Percentiles rank a stretch among this genome's conserved stretches.
phyloP scores from a whole-genome alignment of 306 rosid species.

The Canavalia ensiformis region DNA sequence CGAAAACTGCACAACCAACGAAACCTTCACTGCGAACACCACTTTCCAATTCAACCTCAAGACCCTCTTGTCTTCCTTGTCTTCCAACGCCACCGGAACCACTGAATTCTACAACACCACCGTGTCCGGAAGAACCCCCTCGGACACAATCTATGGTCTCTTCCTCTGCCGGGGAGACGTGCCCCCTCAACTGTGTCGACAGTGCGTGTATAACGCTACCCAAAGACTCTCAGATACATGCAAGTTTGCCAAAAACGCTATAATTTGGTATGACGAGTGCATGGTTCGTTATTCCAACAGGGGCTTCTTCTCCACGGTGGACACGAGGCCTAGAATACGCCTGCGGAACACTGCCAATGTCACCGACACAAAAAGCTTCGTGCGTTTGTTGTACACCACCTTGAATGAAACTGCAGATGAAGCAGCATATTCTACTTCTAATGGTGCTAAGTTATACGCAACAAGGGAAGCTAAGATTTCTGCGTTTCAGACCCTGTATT shows the following conservation, averaged over 20 bases:
- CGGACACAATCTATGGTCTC: slow-evolving; percentile 38
- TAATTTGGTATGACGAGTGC: slow-evolving; percentile 45
- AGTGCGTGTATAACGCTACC: slow-evolving; percentile 37
- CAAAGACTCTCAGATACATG: slow-evolving; percentile 15
- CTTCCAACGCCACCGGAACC: slow-evolving; percentile 49
- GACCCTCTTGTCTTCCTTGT: slow-evolving; percentile 48
- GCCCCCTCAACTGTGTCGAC: slow-evolving; percentile 13
- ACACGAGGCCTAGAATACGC: slow-evolving; percentile 38
- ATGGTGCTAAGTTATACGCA: slow-evolving; percentile 28
- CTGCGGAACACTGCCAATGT: slow-evolving; percentile 28
- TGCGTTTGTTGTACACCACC: slow-evolving; percentile 31
- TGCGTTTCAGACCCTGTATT: slow-evolving; percentile 16
- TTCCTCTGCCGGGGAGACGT: slow-evolving; percentile 48
- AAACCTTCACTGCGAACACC: slow-evolving; percentile 47
- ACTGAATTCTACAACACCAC: slow-evolving; percentile 45
- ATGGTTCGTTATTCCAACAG: slow-evolving; percentile 42
- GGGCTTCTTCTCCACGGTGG: slow-evolving; percentile 34
- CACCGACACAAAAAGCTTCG: slow-evolving; percentile 7
- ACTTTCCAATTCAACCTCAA: slow-evolving; percentile 47
- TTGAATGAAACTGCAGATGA: slow-evolving; percentile 39
- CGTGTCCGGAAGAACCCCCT: slow-evolving; percentile 24
- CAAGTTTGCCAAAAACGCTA: neutral
- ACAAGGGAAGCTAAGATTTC: neutral
- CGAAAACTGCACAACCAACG: slow-evolving; percentile 30
- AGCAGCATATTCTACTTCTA: neutral